Percentiles rank a stretch among this genome's conserved stretches.
Evolutionary conservation across 2,329 filamentous ascomycete genomes (phyloP).

Genomic region (Aspergillus aculeatinus): DNA sequence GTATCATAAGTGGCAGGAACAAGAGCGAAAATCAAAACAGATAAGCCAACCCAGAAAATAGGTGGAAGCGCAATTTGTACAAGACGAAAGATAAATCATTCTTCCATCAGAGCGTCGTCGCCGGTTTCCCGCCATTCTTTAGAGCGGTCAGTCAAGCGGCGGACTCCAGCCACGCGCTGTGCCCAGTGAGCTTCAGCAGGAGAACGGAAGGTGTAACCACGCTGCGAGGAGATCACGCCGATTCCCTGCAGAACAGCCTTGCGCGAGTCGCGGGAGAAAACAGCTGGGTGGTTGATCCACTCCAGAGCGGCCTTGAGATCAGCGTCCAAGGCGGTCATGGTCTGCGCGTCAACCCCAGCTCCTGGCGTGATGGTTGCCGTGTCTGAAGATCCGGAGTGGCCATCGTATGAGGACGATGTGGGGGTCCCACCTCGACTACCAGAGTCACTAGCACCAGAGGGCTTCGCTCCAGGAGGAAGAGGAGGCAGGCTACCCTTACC

Average conservation of each 20-base stretch:
- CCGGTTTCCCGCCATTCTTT: conserved; percentile 89
- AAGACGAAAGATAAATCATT: conserved; percentile 31
- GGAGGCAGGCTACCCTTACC: conserved; percentile 93
- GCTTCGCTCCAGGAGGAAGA: conserved; percentile 58
- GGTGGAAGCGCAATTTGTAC: conserved; percentile 5
- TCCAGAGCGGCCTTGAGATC: conserved; percentile 89
- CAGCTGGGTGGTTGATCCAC: conserved; percentile 96
- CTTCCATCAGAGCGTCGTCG: conserved; percentile 66
- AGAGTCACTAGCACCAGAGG: conserved; percentile 49
- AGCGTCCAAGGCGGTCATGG: conserved; percentile 81
- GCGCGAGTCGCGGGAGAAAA: conserved; percentile 88
- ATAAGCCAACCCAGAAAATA: conserved; percentile 4
- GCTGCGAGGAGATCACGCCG: conserved; percentile 91
- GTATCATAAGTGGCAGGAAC: conserved; percentile 37
- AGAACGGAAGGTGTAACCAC: conserved; percentile 89
- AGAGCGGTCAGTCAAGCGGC: conserved; percentile 75
- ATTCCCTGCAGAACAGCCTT: conserved; percentile 97
- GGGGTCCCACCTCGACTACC: conserved; percentile 41
- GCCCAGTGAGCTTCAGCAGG: conserved; percentile 90
- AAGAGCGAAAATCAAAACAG: conserved; percentile 16
- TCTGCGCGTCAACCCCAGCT: conserved; percentile 77
- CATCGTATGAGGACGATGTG: conserved; percentile 38
- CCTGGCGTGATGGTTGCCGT: conserved; percentile 53
- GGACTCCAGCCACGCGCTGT: conserved; percentile 75
- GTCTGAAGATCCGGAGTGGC: conserved; percentile 36